phyloP scores from a whole-genome alignment of 2,329 filamentous ascomycete genomes.

The Epichloe gansuensis region DNA sequence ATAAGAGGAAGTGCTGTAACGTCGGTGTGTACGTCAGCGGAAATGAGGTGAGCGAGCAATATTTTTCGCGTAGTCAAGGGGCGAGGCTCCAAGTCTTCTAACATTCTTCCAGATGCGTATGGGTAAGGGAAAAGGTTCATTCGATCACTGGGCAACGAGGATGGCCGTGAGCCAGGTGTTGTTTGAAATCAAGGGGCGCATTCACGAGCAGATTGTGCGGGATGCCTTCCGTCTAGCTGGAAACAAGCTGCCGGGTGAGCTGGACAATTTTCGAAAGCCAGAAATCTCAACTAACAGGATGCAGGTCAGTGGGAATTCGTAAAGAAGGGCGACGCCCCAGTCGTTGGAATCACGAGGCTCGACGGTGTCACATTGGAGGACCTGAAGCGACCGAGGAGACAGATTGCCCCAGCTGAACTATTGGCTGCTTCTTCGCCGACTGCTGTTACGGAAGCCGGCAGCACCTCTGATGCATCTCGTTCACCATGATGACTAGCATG shows the following conservation, averaged over 20 bases:
- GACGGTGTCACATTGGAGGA: slow-evolving; percentile 73
- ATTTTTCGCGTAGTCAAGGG: background rate
- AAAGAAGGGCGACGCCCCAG: slow-evolving; percentile 76
- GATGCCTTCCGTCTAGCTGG: slow-evolving; percentile 92
- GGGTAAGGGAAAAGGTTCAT: slow-evolving; percentile 97
- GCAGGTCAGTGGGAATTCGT: slow-evolving; percentile 83
- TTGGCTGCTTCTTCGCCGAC: slow-evolving; percentile 22
- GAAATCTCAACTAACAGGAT: slow-evolving; percentile 11
- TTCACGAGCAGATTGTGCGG: slow-evolving; percentile 88
- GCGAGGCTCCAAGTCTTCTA: background rate
- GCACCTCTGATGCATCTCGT: slow-evolving; percentile 21
- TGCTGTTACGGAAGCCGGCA: slow-evolving; percentile 20
- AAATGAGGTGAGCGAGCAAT: slow-evolving; percentile 53
- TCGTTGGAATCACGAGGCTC: slow-evolving; percentile 88
- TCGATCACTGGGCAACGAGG: slow-evolving; percentile 90
- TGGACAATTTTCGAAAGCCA: background rate
- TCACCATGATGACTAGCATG: slow-evolving; percentile 11
- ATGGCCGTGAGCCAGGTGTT: slow-evolving; percentile 84
- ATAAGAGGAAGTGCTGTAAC: slow-evolving; percentile 83
- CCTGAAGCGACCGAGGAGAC: slow-evolving; percentile 66
- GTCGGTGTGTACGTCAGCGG: slow-evolving; percentile 92
- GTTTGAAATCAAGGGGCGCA: slow-evolving; percentile 80
- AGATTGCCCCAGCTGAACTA: slow-evolving; percentile 37
- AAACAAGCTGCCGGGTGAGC: slow-evolving; percentile 82
- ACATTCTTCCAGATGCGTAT: slow-evolving; percentile 58